phyloP scores from a whole-genome alignment of 371 early-diverging fungal genomes.

The Mortierella sp. region DNA sequence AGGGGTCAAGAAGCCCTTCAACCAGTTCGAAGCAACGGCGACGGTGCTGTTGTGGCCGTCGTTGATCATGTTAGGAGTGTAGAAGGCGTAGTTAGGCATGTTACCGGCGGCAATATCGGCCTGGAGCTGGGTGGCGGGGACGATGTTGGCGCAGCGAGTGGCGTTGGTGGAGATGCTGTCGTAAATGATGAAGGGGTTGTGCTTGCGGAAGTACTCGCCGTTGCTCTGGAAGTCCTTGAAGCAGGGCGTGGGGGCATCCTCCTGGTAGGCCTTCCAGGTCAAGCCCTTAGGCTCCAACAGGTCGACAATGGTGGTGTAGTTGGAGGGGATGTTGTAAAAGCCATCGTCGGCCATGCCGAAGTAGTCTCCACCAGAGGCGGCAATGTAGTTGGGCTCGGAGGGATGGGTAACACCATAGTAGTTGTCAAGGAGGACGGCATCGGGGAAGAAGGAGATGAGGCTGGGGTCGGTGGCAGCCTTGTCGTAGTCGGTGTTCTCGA shows the following conservation, averaged over 20 bases:
- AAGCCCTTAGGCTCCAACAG: conserved; percentile 71
- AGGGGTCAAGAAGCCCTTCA: conserved; percentile 67
- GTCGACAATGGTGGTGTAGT: conserved; percentile 66
- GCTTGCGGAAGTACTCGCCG: conserved; percentile 64
- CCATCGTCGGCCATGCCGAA: conserved; percentile 62
- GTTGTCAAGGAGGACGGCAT: conserved; percentile 41
- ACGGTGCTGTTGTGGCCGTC: conserved; percentile 72
- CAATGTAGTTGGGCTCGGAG: conserved; percentile 62
- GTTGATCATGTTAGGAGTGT: conserved; percentile 68
- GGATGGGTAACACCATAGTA: conserved; percentile 61
- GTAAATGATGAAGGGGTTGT: conserved; percentile 75
- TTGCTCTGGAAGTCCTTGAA: conserved; percentile 39
- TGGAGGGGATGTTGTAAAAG: conserved; percentile 56
- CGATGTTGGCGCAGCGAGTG: conserved; percentile 67
- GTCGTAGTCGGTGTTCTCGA: conserved; percentile 43
- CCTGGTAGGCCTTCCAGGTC: conserved; percentile 77
- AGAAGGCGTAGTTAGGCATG: conserved; percentile 74
- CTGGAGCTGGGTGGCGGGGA: conserved; percentile 62
- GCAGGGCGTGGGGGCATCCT: conserved; percentile 64
- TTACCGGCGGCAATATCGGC: conserved; percentile 66
- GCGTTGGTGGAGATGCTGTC: conserved; percentile 60
- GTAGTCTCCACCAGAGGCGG: conserved; percentile 60
- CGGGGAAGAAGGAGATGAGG: conserved; percentile 13
- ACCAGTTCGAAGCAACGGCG: conserved; percentile 67
- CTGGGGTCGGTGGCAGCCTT: conserved; percentile 21